phyloP scores from a whole-genome alignment of 306 rosid species.

The Pyrus betulifolia region DNA sequence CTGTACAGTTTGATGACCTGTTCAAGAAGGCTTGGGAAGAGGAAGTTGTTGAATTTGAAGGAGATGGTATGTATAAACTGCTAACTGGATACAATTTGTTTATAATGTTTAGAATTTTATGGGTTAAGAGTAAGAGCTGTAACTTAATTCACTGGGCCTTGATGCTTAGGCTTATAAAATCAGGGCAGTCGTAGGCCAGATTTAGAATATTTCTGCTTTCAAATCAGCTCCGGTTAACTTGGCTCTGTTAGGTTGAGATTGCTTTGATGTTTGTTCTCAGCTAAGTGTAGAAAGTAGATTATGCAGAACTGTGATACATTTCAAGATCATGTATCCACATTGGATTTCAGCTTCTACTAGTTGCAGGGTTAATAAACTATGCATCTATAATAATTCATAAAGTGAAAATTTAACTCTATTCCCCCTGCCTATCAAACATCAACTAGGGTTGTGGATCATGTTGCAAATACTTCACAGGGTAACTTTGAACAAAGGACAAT shows the following conservation, averaged over 20 bases:
- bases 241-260: background rate
- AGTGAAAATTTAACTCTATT: background rate
- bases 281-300: background rate
- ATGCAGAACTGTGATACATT: background rate
- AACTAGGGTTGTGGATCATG: background rate
- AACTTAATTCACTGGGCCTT: background rate
- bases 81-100: constrained; percentile 15
- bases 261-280: background rate
- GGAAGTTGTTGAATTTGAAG: constrained; percentile 45
- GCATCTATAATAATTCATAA: background rate
- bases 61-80: constrained; percentile 49
- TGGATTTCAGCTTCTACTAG: background rate
- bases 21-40: constrained; percentile 98
- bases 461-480: background rate
- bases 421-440: background rate
- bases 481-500: background rate
- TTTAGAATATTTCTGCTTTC: background rate
- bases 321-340: background rate
- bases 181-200: background rate
- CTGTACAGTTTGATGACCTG: constrained; percentile 89
- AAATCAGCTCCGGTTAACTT: background rate
- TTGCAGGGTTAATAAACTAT: background rate
- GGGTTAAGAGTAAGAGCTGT: background rate
- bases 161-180: background rate
- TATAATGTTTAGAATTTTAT: background rate